Evolutionary conservation across 371 early-diverging fungal species (phyloP), one percentile per base, ranked within the genome.

Genomic region (Rhizomucor pusillus): DNA sequence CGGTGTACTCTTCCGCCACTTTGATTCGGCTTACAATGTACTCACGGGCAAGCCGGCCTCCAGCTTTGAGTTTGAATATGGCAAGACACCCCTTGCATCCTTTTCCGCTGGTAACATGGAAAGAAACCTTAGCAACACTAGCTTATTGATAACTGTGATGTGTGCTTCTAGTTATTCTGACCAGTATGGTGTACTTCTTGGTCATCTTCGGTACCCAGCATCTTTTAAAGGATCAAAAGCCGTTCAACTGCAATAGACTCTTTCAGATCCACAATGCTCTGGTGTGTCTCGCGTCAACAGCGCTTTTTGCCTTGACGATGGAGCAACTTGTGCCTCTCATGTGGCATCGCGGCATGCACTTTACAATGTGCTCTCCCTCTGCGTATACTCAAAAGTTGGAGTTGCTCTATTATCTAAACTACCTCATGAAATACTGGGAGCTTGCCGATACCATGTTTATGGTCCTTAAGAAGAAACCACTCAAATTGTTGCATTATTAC

Each of bases 371-470:
- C 68, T 66, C 75, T 54, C 56, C 71, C n/a, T 63, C 75, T 57
- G 75, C 77, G 44, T 91, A 85, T 85, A 87, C 86, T 57, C 86
- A 87, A 65, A 81, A 82, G 20, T 76, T 92, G 53, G 89, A 89
- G 64, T 57, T 87, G 44, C 64, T 89, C 43, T 92, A 90, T 75
- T 92, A 91, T 63, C 76, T 90, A 51, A 93, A 93, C 75, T 92
- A 92, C 63, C 74, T 91, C 47, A 79, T 86, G 60, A 93, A 93
- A 73, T 93, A 87, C 73, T 90, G 86, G 81, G 94, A 93, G 67
- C 75, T 93, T 20, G 52, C 66, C 46, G 71, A 70, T 48, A 70
- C 71, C 16, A 46, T 66, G 34, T 70, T 70, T 24, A 54, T 70
- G 45, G 67, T 70, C 1, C 56, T 70, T 48, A 70, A 66, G 43